phyloP scores from a whole-genome alignment of 2,329 filamentous ascomycete genomes.

The Aureobasidium lini region DNA sequence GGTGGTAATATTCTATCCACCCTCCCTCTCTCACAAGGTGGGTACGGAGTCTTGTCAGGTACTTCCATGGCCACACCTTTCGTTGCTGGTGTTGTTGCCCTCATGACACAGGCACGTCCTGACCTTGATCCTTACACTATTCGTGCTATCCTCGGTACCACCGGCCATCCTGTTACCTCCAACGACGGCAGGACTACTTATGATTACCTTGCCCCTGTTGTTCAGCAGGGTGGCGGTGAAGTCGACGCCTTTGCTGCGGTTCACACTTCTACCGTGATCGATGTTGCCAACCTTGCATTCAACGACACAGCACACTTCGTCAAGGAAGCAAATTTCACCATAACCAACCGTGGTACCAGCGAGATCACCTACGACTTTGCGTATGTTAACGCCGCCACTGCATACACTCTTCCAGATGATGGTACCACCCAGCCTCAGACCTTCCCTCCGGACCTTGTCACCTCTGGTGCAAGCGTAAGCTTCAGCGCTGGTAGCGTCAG shows the following conservation, averaged over 20 bases:
- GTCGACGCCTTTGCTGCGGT: constrained; percentile 55
- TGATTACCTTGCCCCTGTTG: constrained; percentile 38
- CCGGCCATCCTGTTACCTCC: constrained; percentile 23
- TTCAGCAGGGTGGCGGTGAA: constrained; percentile 55
- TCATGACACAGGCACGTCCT: constrained; percentile 25
- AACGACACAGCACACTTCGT: constrained; percentile 56
- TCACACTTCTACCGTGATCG: constrained; percentile 46
- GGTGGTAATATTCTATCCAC: constrained; percentile 54
- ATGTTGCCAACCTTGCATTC: constrained; percentile 52
- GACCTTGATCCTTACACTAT: constrained; percentile 22
- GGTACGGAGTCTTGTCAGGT: constrained; percentile 47
- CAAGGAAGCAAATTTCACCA: constrained; percentile 43
- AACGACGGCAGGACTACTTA: constrained; percentile 24
- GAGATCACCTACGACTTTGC: constrained; percentile 47
- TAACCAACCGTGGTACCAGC: constrained; percentile 47
- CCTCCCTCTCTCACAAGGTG: constrained; percentile 36
- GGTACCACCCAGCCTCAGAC: constrained; percentile 16
- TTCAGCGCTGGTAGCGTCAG: constrained; percentile 18
- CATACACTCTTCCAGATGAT: constrained; percentile 40
- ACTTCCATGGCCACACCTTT: constrained; percentile 56
- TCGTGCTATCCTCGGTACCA: constrained; percentile 22
- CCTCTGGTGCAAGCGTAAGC: constrained; percentile 18
- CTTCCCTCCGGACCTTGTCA: constrained; percentile 19
- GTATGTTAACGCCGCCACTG: constrained; percentile 44
- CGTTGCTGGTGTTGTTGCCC: constrained; percentile 40